Evolutionary conservation across 2,329 filamentous ascomycete species (phyloP).

Genomic region (Aureobasidium sp.): DNA sequence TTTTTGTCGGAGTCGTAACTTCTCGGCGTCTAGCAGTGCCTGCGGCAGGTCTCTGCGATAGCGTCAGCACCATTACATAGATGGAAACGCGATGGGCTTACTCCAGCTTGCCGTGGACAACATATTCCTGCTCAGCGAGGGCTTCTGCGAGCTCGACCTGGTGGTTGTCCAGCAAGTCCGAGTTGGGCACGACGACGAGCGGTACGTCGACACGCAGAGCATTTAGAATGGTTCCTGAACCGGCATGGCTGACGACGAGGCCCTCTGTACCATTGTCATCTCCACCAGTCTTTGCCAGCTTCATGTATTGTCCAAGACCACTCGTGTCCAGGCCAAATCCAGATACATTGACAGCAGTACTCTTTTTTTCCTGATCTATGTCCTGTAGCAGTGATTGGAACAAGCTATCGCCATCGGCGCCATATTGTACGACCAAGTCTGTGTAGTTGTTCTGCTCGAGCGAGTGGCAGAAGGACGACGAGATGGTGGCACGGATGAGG

Average conservation of each 20-base stretch:
- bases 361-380: slow-evolving; percentile 16
- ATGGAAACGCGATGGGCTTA: slow-evolving; percentile 34
- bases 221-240: slow-evolving; percentile 83
- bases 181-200: slow-evolving; percentile 86
- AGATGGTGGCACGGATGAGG: slow-evolving; percentile 61
- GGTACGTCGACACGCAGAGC: slow-evolving; percentile 66
- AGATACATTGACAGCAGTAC: slow-evolving; percentile 40
- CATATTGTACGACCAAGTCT: slow-evolving; percentile 72
- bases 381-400: slow-evolving; percentile 34
- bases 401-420: slow-evolving; percentile 53
- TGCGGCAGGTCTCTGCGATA: slow-evolving; percentile 37
- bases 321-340: slow-evolving; percentile 60
- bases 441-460: slow-evolving; percentile 59
- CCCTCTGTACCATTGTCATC: slow-evolving; percentile 49
- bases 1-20: slow-evolving; percentile 35
- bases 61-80: not conserved
- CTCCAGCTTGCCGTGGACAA: slow-evolving; percentile 62
- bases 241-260: slow-evolving; percentile 80
- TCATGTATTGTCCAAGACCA: slow-evolving; percentile 55
- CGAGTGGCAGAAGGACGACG: slow-evolving; percentile 53
- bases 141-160: slow-evolving; percentile 79
- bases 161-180: slow-evolving; percentile 76
- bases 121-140: slow-evolving; percentile 66
- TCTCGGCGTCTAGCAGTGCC: slow-evolving; percentile 44
- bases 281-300: slow-evolving; percentile 35